phyloP scores from a whole-genome alignment of 129 eudicot genomes.

The Flaveria brownii region DNA sequence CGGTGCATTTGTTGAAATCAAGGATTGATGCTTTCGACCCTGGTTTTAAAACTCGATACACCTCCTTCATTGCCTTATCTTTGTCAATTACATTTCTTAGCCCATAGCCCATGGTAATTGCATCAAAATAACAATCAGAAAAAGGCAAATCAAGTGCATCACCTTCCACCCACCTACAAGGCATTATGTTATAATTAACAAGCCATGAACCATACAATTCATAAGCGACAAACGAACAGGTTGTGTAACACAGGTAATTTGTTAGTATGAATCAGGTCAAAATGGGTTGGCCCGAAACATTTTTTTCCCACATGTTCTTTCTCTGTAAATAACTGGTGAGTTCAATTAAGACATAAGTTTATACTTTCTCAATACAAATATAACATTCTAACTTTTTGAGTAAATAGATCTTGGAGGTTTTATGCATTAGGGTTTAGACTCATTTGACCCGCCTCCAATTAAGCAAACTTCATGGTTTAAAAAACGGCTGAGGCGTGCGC shows the following conservation, averaged over 20 bases:
- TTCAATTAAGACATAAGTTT: background rate
- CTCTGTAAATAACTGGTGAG: background rate
- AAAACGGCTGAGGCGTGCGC: too few relatives aligned
- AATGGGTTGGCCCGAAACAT: background rate
- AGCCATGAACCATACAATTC: slow-evolving; percentile 13
- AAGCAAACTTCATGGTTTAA: background rate
- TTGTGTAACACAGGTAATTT: background rate
- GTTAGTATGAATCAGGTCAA: background rate
- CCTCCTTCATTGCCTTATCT: slow-evolving; percentile 68
- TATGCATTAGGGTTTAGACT: background rate
- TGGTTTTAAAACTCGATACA: slow-evolving; percentile 72
- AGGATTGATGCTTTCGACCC: slow-evolving; percentile 83
- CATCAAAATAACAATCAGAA: slow-evolving; percentile 72
- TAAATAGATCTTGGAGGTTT: slow-evolving; percentile 5
- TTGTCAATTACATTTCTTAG: slow-evolving; percentile 77
- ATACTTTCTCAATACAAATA: background rate
- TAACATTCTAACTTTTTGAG: background rate
- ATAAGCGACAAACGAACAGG: background rate
- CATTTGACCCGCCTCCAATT: background rate
- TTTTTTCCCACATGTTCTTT: background rate
- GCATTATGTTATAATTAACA: slow-evolving; percentile 29
- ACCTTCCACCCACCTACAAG: slow-evolving; percentile 87
- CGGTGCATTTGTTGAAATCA: slow-evolving; percentile 81
- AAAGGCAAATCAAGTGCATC: slow-evolving; percentile 88
- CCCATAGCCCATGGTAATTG: slow-evolving; percentile 90